These are phyloP conservation scores for Penicillium chermesinum DNA, from an alignment of 495 filamentous ascomycete genomes.

Conservation along the genomic window DNA sequence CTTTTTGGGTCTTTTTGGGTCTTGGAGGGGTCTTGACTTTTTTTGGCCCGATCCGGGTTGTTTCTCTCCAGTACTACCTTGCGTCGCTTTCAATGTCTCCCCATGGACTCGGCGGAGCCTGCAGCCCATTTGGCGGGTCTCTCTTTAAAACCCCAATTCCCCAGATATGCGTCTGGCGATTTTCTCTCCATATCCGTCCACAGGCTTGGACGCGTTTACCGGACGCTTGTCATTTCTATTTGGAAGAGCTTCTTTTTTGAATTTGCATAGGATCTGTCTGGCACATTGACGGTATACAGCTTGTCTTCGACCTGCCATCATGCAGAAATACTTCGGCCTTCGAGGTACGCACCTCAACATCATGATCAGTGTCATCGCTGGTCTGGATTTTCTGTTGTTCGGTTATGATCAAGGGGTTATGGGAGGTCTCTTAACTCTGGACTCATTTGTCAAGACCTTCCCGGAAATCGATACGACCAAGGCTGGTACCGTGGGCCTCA, in stretches of 20 bases:
- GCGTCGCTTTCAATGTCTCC: constrained; percentile 6
- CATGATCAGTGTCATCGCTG: constrained; percentile 61
- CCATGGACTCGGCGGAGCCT: constrained; percentile 6
- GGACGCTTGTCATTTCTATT: no score
- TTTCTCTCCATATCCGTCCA: constrained; percentile 4
- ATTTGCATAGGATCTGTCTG: constrained; percentile 2
- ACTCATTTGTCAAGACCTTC: constrained; percentile 44
- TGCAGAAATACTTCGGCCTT: constrained; percentile 54
- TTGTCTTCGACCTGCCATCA: constrained; percentile 10
- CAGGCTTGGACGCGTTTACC: constrained; percentile 4
- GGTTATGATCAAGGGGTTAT: constrained; percentile 48
- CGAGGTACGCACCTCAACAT: constrained; percentile 59
- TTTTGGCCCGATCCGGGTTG: constrained; percentile 16
- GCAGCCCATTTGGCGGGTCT: background rate
- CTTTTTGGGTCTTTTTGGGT: no score
- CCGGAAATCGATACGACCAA: constrained; percentile 47
- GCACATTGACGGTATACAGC: constrained; percentile 12
- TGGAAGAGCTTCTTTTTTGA: no score
- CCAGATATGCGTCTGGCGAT: constrained; percentile 4
- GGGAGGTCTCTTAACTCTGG: constrained; percentile 50
- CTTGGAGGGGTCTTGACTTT: background rate
- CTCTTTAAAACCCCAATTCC: constrained; percentile 15
- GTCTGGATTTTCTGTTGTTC: constrained; percentile 59
- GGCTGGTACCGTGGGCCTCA: constrained; percentile 20
- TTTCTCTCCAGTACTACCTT: constrained; percentile 16